These are phyloP conservation scores for Citrullus amarus DNA, from an alignment of 306 rosid genomes.

Conservation along the genomic window DNA sequence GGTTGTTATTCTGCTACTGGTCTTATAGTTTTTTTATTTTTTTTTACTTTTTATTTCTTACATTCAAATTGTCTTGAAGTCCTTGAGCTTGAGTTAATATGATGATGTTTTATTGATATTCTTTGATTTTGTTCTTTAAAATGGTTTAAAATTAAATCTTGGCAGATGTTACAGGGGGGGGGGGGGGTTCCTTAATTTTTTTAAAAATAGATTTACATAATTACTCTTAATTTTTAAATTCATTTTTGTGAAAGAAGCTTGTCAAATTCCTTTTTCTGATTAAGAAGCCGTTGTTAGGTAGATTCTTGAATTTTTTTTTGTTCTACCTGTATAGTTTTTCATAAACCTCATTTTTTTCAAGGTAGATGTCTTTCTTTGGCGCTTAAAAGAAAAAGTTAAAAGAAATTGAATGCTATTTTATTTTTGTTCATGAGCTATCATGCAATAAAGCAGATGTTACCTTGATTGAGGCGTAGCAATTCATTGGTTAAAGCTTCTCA, in stretches of 20 bases:
- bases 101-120: background rate
- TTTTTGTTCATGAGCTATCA: background rate
- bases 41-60: background rate
- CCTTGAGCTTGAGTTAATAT: background rate
- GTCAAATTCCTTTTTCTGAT: background rate
- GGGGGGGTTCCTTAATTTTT: too few species aligned
- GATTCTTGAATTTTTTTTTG: background rate
- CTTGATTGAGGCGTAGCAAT: background rate
- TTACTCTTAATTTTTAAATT: background rate
- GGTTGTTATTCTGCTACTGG: constrained; percentile 27
- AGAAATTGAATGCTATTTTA: background rate
- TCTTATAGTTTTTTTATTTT: background rate
- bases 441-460: background rate
- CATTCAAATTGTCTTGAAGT: background rate
- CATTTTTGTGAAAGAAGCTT: background rate
- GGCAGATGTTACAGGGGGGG: background rate
- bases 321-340: background rate
- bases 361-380: background rate
- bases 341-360: background rate
- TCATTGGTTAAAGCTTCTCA: background rate
- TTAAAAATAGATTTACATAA: background rate
- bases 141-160: background rate
- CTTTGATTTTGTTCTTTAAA: background rate
- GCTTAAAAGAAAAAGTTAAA: background rate
- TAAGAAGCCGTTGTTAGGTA: background rate